Base-by-base conservation (phyloP, 306 rosid genomes). In the Dryas drummondii region DNA sequence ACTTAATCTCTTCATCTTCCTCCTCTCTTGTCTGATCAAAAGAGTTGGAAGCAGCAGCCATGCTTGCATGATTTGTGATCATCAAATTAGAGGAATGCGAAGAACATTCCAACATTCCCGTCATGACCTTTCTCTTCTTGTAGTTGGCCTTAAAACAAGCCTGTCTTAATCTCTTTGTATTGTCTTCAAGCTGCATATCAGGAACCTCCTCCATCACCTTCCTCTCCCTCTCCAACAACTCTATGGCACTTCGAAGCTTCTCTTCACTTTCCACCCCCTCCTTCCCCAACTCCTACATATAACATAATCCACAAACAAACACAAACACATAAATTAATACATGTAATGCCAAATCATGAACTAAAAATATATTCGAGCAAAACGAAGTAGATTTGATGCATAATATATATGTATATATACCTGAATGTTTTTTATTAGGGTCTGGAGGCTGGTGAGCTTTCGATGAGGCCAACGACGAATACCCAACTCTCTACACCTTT, bases 391-490 rank as follows among this genome's bases (percentile, higher is more conserved):
- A 32, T 32, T 32, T 32, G 37, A 32, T 22, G 22, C 37, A 32
- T 1, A 32, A 32, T 32, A 32, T 32, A 32, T 32, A 2, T 22
- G 22, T 22, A 22, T 32, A 66, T 16, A 5, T n/a, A 84, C 98
- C 90, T 92, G 86, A 0, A 92, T 80, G 79, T 90, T 92, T 51
- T 76, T 83, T 42, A 90, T 92, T 12, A 92, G 86, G 10, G 93
- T 87, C 85, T 92, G 91, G 2, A 94, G 90, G 70, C 99, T 94
- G 87, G 78, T 84, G 5, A 94, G 77, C 82, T 94, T 94, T 37
- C 99, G 79, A 12, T 94, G 99, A 0, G 99, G 99, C 99, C 97
- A 94, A 69, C 99, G 84, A 19, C 88, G 70, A 0, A 94, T 88
- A 1, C 99, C 99, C 78, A 94, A 75, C 52, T 92, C 96, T 17